Conservation (phyloP, 495 filamentous ascomycete species). For the Rostrohypoxylon terebratum region DNA sequence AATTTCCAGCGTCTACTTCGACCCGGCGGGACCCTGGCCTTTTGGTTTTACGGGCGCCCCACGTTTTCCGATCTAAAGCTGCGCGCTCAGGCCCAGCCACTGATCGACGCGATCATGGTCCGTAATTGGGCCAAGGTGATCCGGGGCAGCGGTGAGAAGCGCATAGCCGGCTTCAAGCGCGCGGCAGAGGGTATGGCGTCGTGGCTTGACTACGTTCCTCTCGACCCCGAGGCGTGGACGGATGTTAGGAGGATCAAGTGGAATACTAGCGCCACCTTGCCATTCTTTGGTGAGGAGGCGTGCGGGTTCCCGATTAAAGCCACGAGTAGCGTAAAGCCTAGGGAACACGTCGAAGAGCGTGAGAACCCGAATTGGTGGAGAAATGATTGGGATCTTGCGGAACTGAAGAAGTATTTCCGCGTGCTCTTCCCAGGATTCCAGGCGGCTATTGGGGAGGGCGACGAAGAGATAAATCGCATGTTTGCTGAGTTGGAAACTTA, state of each 20-base stretch:
- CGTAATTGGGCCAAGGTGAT: slow-evolving; percentile 36
- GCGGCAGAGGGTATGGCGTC: slow-evolving; percentile 36
- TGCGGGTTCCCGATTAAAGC: slow-evolving; percentile 19
- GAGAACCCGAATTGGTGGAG: slow-evolving; percentile 16
- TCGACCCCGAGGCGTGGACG: slow-evolving; percentile 34
- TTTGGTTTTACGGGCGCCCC: slow-evolving; percentile 52
- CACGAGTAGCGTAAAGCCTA: neutral
- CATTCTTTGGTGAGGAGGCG: slow-evolving; percentile 29
- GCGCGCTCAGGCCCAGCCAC: slow-evolving; percentile 13
- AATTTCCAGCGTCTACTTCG: slow-evolving; percentile 40
- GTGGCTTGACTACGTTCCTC: slow-evolving; percentile 47
- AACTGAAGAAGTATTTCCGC: slow-evolving; percentile 6
- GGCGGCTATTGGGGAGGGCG: neutral
- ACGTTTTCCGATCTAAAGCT: slow-evolving; percentile 39
- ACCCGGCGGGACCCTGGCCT: slow-evolving; percentile 47
- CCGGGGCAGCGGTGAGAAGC: slow-evolving; percentile 16
- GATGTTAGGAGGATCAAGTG: slow-evolving; percentile 45
- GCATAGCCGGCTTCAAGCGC: slow-evolving; percentile 17
- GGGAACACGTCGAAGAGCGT: neutral
- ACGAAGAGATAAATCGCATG: neutral
- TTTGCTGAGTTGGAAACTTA: neutral
- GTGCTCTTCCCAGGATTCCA: slow-evolving; percentile 11
- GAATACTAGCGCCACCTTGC: slow-evolving; percentile 41
- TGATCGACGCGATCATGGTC: slow-evolving; percentile 40
- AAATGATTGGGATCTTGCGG: slow-evolving; percentile 13